Conservation (phyloP, 441 rosid species). For the Raphanus hybrid region DNA sequence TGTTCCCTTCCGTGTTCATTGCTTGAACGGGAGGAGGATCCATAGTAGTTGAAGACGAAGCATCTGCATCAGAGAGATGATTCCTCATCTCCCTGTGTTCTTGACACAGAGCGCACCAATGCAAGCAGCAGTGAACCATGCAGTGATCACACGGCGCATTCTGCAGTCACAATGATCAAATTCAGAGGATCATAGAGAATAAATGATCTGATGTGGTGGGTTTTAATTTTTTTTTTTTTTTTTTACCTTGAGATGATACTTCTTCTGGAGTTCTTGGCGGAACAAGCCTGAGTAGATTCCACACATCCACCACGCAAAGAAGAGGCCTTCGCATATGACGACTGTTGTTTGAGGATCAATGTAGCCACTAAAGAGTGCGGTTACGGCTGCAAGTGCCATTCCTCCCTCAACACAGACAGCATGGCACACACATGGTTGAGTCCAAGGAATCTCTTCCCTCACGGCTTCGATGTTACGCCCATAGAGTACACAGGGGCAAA, state of each 20-base stretch:
- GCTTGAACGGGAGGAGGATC: slow-evolving; percentile 83
- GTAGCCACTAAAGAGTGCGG: slow-evolving; percentile 65
- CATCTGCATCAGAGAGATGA: slow-evolving; percentile 60
- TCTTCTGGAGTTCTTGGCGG: slow-evolving; percentile 80
- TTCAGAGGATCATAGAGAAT: slow-evolving; percentile 19
- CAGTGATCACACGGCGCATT: slow-evolving; percentile 88
- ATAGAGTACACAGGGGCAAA: slow-evolving; percentile 84
- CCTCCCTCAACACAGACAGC: slow-evolving; percentile 91
- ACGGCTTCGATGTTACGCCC: slow-evolving; percentile 78
- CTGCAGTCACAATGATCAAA: slow-evolving; percentile 44
- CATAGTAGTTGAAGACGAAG: slow-evolving; percentile 50
- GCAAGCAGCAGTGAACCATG: slow-evolving; percentile 83
- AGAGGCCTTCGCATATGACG: slow-evolving; percentile 73
- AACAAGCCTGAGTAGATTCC: slow-evolving; percentile 81
- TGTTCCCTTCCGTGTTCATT: slow-evolving; percentile 57
- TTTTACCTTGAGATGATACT: slow-evolving; percentile 86
- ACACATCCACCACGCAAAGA: slow-evolving; percentile 92
- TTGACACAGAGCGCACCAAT: slow-evolving; percentile 93
- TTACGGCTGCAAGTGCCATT: slow-evolving; percentile 68
- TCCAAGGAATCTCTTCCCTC: slow-evolving; percentile 76
- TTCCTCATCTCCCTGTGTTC: slow-evolving; percentile 93
- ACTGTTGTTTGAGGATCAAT: slow-evolving; percentile 78
- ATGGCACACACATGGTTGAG: slow-evolving; percentile 80
- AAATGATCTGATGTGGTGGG: not conserved
- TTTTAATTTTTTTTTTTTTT: not conserved